Conservation (phyloP, 2,329 filamentous ascomycete genomes). For the Orbilia javanica region DNA sequence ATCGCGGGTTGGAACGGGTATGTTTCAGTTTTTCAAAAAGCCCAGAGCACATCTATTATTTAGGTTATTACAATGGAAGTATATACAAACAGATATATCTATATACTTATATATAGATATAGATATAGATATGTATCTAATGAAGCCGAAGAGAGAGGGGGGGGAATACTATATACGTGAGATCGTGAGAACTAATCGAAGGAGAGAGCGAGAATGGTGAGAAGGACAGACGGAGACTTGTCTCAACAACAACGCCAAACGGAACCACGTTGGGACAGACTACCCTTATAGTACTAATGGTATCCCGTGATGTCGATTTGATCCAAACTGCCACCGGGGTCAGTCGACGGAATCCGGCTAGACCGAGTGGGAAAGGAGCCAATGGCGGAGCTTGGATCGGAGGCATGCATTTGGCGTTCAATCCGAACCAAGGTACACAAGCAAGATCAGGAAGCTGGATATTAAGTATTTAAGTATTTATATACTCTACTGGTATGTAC, state of each 20-base stretch:
- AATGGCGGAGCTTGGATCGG: background rate
- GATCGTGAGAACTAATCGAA: no score
- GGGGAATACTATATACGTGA: no score
- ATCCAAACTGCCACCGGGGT: conserved; percentile 16
- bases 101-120: no score
- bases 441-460: conserved; percentile 1
- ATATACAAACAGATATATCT: no score
- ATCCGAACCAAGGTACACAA: conserved; percentile 18
- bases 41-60: background rate
- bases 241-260: conserved; percentile 25
- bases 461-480: no score
- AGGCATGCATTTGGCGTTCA: conserved; percentile 5
- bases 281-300: background rate
- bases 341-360: conserved; percentile 7
- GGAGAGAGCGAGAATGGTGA: background rate
- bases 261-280: conserved; percentile 21
- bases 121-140: no score
- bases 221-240: background rate
- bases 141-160: no score
- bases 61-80: no score
- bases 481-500: no score
- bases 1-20: conserved; percentile 5
- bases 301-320: conserved; percentile 13
- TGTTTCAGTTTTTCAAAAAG: background rate
- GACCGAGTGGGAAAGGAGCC: background rate